These are phyloP conservation scores for Colletotrichum sp. DNA, from an alignment of 2,329 filamentous ascomycete genomes.

Conservation along the genomic window DNA sequence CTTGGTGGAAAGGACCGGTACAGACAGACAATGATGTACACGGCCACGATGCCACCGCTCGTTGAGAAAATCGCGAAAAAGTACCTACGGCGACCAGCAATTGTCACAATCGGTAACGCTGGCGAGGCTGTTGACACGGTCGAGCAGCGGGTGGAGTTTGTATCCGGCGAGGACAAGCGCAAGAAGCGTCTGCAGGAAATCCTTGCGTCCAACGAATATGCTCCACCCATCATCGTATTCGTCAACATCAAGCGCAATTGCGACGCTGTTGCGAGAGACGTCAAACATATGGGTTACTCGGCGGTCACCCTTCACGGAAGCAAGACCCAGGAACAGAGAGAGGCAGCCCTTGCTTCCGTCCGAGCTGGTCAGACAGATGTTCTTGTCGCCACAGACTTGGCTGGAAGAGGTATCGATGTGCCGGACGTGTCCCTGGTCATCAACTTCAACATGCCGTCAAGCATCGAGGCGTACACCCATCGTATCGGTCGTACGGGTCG, in stretches of 20 bases:
- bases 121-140: constrained; percentile 98
- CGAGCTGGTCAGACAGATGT: constrained; percentile 83
- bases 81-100: constrained; percentile 90
- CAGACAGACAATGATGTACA: constrained; percentile 99
- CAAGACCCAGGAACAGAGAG: constrained; percentile 98
- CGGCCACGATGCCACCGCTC: constrained; percentile 92
- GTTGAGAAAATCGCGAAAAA: constrained; percentile 97
- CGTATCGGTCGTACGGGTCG: constrained; percentile 95
- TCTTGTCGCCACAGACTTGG: constrained; percentile 93
- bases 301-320: constrained; percentile 91
- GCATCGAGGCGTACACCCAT: constrained; percentile 95
- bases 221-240: constrained; percentile 95
- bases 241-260: constrained; percentile 99
- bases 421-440: constrained; percentile 91
- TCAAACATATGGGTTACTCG: constrained; percentile 91
- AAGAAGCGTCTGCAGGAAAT: constrained; percentile 97
- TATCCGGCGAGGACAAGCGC: constrained; percentile 89
- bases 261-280: constrained; percentile 91
- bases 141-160: constrained; percentile 94
- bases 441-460: constrained; percentile 98
- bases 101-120: constrained; percentile 91
- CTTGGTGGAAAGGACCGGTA: constrained; percentile 80
- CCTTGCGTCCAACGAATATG: constrained; percentile 78
- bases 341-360: constrained; percentile 86
- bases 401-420: constrained; percentile 97